Percentiles rank a stretch among this genome's conserved stretches.
phyloP scores from a whole-genome alignment of 2,329 filamentous ascomycete genomes.

The Hirsutella thompsonii region DNA sequence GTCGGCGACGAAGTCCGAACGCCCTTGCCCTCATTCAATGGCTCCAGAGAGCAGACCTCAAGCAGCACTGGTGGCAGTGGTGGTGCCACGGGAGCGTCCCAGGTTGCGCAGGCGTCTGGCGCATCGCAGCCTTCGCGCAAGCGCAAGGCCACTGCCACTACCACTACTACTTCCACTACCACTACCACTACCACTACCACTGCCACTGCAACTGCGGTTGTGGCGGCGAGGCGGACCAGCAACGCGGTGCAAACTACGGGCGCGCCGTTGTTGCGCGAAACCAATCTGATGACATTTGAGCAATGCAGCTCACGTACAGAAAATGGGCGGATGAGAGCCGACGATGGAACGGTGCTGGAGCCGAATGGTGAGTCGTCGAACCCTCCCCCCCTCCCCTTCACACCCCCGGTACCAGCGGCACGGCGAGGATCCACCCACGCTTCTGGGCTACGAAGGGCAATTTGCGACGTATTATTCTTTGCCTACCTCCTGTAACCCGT shows the following conservation, averaged over 20 bases:
- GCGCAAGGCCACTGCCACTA: slow-evolving; percentile 79
- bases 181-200: too few relatives aligned
- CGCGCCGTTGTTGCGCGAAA: slow-evolving; percentile 38
- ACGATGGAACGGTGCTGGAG: slow-evolving; percentile 75
- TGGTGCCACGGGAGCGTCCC: slow-evolving; percentile 13
- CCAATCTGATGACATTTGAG: slow-evolving; percentile 84
- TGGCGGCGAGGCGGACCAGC: slow-evolving; percentile 10
- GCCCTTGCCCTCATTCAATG: slow-evolving; percentile 17
- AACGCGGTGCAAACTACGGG: slow-evolving; percentile 23
- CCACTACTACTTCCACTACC: too few relatives aligned
- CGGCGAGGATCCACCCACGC: slow-evolving; percentile 3
- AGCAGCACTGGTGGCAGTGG: slow-evolving; percentile 1
- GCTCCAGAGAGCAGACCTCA: slow-evolving; percentile 21
- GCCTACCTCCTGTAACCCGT: not conserved
- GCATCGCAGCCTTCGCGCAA: slow-evolving; percentile 54
- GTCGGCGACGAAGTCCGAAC: slow-evolving; percentile 25
- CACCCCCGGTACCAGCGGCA: slow-evolving; percentile 3
- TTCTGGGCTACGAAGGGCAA: not conserved
- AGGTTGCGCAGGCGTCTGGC: slow-evolving; percentile 36
- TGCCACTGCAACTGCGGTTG: too few relatives aligned
- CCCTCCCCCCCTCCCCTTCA: not conserved
- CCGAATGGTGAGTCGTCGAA: slow-evolving; percentile 61
- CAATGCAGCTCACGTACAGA: slow-evolving; percentile 55
- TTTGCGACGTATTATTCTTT: not conserved
- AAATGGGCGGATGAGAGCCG: slow-evolving; percentile 69